Base-by-base conservation (phyloP, 2,329 filamentous ascomycete species). In the Didymella pomorum region DNA sequence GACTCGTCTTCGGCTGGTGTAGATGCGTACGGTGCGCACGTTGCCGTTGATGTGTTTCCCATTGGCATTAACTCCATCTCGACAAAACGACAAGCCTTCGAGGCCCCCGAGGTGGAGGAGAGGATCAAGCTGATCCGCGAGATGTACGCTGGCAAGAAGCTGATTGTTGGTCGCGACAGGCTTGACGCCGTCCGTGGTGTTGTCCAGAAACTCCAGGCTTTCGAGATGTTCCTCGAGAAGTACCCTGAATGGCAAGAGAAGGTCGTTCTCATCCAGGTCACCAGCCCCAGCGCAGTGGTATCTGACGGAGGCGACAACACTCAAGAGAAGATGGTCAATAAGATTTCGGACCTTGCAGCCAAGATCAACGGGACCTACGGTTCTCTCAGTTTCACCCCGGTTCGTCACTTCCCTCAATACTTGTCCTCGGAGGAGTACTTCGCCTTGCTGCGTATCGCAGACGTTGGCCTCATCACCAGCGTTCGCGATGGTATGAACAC, bases 401-500 rank as follows among this genome's bases (percentile, higher is more conserved):
- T 98, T 20, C 92, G 96, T 75, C 93, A 98, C 78, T 97, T 95
- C 77, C 92, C 93, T 8, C 93, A 97, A 75, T 97, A 97, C 75
- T 84, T 98, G 44, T 89, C 87, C 46, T 90, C 89, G 65, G 90
- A 93, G 68, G 93, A 98, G 78, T 98, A 98, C 77, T 96, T 97
- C 77, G 93, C 94, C 4, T 85, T 98, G n/a, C 84, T 98, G 51
- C 88, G 94, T 23, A 87, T 92, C 2, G 93, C 91, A 31, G 93
- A 98, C 75, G 91, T 97, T 65, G 94, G 93, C 4, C 83, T 98
- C 49, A 97, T 98, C 77, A 97, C 95, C 7, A 97, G 92, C 67
- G 93, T 98, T 21, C 88, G 94, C 60, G 95, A 98, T 76, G 94
- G 94, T 58, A 97, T 98, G 93, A 98, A 97, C 81, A 97, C 94